phyloP scores from a whole-genome alignment of 2,329 filamentous ascomycete genomes.

The Arthrobotrys iridis region DNA sequence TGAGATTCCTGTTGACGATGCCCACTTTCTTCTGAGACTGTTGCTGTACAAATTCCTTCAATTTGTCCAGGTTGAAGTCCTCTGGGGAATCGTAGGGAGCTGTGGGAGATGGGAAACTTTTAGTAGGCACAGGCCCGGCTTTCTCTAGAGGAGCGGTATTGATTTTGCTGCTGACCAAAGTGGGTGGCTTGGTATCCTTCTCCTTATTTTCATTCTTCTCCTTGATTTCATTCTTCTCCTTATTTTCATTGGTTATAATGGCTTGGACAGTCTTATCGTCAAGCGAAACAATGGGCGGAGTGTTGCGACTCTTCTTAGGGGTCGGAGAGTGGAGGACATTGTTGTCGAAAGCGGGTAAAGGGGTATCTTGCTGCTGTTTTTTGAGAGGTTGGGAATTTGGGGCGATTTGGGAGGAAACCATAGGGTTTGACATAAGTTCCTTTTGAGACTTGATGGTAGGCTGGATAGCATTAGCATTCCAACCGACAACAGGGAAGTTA shows the following conservation, averaged over 20 bases:
- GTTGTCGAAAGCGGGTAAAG: conserved; percentile 36
- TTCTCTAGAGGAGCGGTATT: background rate
- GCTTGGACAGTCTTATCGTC: background rate
- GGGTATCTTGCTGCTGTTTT: background rate
- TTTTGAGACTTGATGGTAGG: background rate
- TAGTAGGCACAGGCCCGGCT: background rate
- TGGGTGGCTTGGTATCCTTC: background rate
- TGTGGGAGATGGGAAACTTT: background rate
- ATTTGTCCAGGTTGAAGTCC: background rate
- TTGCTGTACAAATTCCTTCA: conserved; percentile 9
- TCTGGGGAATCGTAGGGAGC: background rate
- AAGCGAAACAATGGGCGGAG: background rate
- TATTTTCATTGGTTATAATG: background rate
- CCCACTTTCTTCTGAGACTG: background rate
- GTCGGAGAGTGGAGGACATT: conserved; percentile 56
- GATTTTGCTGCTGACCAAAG: background rate
- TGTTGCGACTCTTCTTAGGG: conserved; percentile 57
- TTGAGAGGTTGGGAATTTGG: too few species aligned
- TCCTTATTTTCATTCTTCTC: background rate
- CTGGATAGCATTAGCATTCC: background rate
- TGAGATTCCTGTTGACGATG: background rate
- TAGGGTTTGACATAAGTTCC: conserved; percentile 51
- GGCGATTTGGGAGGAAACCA: background rate
- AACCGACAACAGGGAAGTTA: background rate
- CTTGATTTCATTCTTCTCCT: background rate